phyloP scores from a whole-genome alignment of 441 rosid species.

The Pelargonium cotyledonis region DNA sequence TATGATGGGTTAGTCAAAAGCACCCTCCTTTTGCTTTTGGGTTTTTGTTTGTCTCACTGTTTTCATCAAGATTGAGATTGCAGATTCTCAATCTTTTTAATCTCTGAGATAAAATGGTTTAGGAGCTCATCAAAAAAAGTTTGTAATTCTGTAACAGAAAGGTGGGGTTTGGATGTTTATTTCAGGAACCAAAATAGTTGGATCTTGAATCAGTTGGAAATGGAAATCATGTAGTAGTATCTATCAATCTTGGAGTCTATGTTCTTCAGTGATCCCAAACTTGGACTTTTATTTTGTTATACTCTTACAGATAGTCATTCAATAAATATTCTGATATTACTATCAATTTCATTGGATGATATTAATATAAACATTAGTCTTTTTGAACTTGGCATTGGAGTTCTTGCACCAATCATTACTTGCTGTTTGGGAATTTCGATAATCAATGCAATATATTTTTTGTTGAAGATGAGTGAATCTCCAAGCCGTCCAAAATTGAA shows the following conservation, averaged over 20 bases:
- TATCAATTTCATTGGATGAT: too few species aligned
- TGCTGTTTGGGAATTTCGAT: constrained; percentile 6
- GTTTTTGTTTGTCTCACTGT: too few species aligned
- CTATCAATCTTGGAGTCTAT: too few species aligned
- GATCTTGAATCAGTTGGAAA: too few species aligned
- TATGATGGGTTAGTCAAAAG: background rate
- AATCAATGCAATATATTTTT: background rate
- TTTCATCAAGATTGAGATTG: background rate
- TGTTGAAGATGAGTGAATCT: constrained; percentile 44
- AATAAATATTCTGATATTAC: too few species aligned
- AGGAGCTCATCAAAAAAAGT: background rate
- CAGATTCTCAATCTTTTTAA: background rate
- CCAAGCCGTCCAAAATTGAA: constrained; percentile 34
- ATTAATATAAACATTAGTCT: too few species aligned
- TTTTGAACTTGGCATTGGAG: background rate
- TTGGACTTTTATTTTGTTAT: too few species aligned
- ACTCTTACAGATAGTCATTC: too few species aligned
- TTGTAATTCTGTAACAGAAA: background rate
- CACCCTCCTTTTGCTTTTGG: background rate
- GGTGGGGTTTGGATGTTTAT: background rate
- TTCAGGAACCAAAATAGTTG: too few species aligned
- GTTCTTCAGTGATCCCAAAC: too few species aligned
- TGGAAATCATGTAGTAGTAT: too few species aligned
- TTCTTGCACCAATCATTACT: background rate
- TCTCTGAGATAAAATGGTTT: background rate